A percentile compares a stretch with the other conserved stretches of the same genome.
phyloP scores from a whole-genome alignment of 2,329 filamentous ascomycete genomes.

The Proliferodiscus dingleyae region DNA sequence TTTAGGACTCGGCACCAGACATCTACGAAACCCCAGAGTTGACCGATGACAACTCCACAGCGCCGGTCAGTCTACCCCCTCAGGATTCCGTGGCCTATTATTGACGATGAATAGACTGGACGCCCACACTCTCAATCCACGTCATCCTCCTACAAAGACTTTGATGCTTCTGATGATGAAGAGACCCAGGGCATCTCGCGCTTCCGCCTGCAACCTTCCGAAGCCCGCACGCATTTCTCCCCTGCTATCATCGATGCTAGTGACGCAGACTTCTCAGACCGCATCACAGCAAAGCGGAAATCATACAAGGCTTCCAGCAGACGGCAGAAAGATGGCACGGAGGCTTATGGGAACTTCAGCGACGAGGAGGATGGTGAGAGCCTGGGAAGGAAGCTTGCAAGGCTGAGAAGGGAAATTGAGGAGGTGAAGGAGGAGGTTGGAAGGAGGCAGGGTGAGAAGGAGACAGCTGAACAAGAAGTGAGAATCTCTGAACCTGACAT shows the following conservation, averaged over 20 bases:
- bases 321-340: slow-evolving; percentile 58
- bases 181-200: slow-evolving; percentile 67
- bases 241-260: slow-evolving; percentile 70
- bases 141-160: slow-evolving; percentile 52
- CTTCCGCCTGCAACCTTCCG: slow-evolving; percentile 68
- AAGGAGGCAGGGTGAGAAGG: slow-evolving; percentile 41
- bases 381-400: slow-evolving; percentile 72
- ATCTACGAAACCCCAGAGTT: slow-evolving; percentile 95
- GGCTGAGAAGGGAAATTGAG: slow-evolving; percentile 77
- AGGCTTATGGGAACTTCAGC: slow-evolving; percentile 69
- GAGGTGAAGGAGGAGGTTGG: slow-evolving; percentile 60
- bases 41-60: slow-evolving; percentile 82
- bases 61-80: slow-evolving; percentile 54
- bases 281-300: slow-evolving; percentile 74
- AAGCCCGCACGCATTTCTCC: slow-evolving; percentile 76
- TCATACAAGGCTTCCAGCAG: slow-evolving; percentile 75
- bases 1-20: slow-evolving; percentile 85
- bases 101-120: slow-evolving; percentile 24
- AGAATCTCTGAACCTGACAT: slow-evolving; percentile 58
- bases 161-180: slow-evolving; percentile 59
- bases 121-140: slow-evolving; percentile 52
- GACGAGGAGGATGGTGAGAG: slow-evolving; percentile 73
- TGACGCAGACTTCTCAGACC: slow-evolving; percentile 84
- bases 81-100: not conserved
- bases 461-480: slow-evolving; percentile 35